These are phyloP conservation scores for Chlorociboria aeruginascens DNA, from an alignment of 495 filamentous ascomycete genomes.

Conservation along the genomic window DNA sequence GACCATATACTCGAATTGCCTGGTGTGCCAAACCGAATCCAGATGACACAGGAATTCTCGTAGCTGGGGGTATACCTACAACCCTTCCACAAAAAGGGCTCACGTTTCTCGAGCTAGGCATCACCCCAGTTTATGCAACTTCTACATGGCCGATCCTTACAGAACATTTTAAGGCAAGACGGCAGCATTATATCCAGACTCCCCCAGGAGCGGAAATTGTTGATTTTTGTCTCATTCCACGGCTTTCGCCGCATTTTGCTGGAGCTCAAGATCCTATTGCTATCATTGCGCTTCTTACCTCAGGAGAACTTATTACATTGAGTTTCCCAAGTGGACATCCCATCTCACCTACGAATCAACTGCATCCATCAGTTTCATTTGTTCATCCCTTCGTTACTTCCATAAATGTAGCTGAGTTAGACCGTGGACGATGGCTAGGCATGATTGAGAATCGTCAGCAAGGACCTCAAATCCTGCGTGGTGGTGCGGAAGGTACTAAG, in stretches of 20 bases:
- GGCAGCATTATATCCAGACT: conserved; percentile 55
- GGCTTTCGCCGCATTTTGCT: conserved; percentile 69
- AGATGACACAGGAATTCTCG: conserved; percentile 80
- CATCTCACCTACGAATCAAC: conserved; percentile 79
- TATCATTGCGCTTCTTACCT: conserved; percentile 62
- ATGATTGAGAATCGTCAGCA: conserved; percentile 63
- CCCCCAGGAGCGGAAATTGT: conserved; percentile 58
- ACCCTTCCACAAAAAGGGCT: conserved; percentile 58
- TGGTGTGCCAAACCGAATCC: conserved; percentile 82
- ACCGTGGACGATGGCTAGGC: conserved; percentile 77
- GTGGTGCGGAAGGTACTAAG: conserved; percentile 57
- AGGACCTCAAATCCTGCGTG: conserved; percentile 62
- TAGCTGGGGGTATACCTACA: conserved; percentile 65
- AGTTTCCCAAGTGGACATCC: conserved; percentile 86
- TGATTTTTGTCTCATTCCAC: conserved; percentile 73
- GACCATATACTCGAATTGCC: conserved; percentile 61
- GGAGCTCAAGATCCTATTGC: conserved; percentile 86
- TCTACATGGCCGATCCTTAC: conserved; percentile 75
- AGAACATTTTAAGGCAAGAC: conserved; percentile 63
- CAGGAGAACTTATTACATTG: conserved; percentile 78
- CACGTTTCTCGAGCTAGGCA: conserved; percentile 78
- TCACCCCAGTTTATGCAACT: conserved; percentile 81
- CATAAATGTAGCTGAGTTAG: conserved; percentile 51
- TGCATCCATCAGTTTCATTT: conserved; percentile 71
- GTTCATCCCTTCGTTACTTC: conserved; percentile 79